Evolutionary conservation across 2,329 filamentous ascomycete genomes (phyloP), one percentile per base, ranked within the genome.

Genomic region (Aspergillus fischeri): DNA sequence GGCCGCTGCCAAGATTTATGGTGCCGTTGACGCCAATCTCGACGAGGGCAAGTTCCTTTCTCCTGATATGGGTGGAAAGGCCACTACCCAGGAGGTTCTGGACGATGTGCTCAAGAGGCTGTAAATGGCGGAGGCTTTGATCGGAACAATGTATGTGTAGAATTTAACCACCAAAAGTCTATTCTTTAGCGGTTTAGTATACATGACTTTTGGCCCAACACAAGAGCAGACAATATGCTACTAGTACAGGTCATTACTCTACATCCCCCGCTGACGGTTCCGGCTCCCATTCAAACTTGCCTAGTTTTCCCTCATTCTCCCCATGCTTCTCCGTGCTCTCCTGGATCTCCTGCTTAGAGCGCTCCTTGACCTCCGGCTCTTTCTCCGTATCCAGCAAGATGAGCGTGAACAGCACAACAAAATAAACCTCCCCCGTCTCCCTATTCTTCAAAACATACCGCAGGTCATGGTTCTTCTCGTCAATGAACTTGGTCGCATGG

Each of bases 391-490:
- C 64, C 11, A 69, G 58, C 45, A 73, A 82, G 58, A 94, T 81
- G 3, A 97, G 79, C 20, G 87, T 88, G 71, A 97, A 93, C 4
- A 91, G 75, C 17, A 97, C 80, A 49, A 93, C 90, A 29, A 96
- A 85, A 65, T 96, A 90, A 17, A 90, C 82, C 35, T 90, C 83
- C 50, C 84, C 84, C 0, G 90, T 93, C 24, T 80, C 75, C 59
- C 85, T 85, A 74, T 97, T 90, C 70, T 92, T 93, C 69, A 97
- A 82, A 57, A 95, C 91, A 76, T 97, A 97, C 83, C 92, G 92
- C 77, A 95, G 84, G 65, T 86, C 82, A 77, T 95, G 90, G 79
- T 90, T 88, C 80, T 89, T 90, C 71, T 84, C 82, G 67, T 77
- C 70, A n/a, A 78, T 72, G 55, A 75, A 75, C 50, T 73, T 68